These are phyloP conservation scores for Sclerotinia subarctica DNA, from an alignment of 2,329 filamentous ascomycete species.

Conservation along the genomic window DNA sequence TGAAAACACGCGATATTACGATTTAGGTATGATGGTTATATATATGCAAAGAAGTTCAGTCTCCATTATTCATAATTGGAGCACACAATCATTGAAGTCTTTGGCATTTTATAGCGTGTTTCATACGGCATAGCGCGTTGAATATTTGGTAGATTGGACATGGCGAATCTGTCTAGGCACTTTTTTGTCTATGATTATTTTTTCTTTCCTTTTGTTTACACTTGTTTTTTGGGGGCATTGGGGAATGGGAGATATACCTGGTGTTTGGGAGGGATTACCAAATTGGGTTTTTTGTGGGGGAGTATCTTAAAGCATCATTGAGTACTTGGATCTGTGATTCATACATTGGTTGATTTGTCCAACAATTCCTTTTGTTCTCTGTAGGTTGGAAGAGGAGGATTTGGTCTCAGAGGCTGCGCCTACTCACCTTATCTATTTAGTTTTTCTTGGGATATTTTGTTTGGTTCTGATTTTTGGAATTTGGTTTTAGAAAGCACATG, in stretches of 20 bases:
- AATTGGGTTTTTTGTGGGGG: slow-evolving; percentile 16
- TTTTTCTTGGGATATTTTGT: neutral
- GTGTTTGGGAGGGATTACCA: slow-evolving; percentile 31
- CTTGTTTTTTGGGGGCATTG: slow-evolving; percentile 29
- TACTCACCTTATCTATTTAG: slow-evolving; percentile 8
- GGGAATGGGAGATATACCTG: slow-evolving; percentile 38
- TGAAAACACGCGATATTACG: slow-evolving; percentile 33
- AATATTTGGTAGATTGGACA: slow-evolving; percentile 30
- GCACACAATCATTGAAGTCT: slow-evolving; percentile 29
- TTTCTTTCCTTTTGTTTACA: slow-evolving; percentile 20
- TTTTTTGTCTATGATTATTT: slow-evolving; percentile 23
- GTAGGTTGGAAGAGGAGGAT: slow-evolving; percentile 17
- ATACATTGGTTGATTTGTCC: slow-evolving; percentile 21
- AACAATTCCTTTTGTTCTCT: slow-evolving; percentile 17
- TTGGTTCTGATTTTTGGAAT: neutral
- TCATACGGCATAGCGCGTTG: slow-evolving; percentile 34
- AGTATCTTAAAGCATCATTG: slow-evolving; percentile 19
- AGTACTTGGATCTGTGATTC: slow-evolving; percentile 32
- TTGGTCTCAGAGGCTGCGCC: slow-evolving; percentile 15
- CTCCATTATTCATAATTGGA: slow-evolving; percentile 23
- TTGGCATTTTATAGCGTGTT: slow-evolving; percentile 35
- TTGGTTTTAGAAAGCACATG: neutral
- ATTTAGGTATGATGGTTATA: slow-evolving; percentile 34
- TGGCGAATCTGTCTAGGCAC: slow-evolving; percentile 27
- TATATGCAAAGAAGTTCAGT: slow-evolving; percentile 7